phyloP scores from a whole-genome alignment of 495 filamentous ascomycete species.

The Podospora fimiseda region DNA sequence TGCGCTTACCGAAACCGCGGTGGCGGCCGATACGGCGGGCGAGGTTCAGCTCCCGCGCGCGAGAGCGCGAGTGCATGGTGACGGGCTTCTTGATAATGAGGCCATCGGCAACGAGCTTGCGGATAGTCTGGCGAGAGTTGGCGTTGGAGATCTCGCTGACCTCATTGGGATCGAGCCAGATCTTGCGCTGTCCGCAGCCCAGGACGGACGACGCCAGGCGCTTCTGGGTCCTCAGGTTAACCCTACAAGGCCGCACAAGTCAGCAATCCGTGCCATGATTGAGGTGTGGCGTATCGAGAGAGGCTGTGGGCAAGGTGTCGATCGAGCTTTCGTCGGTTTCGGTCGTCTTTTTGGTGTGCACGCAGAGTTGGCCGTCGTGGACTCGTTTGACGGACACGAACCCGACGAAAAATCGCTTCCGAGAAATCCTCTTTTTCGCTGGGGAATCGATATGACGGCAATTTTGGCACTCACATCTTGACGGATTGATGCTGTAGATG shows the following conservation, averaged over 20 bases:
- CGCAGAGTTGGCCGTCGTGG: constrained; percentile 3
- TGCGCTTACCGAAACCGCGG: constrained; percentile 98
- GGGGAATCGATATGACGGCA: constrained; percentile 6
- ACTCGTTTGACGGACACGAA: not conserved
- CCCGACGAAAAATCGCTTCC: constrained; percentile 2
- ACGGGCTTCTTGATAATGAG: constrained; percentile 99
- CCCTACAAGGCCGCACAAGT: constrained; percentile 53
- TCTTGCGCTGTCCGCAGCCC: constrained; percentile 98
- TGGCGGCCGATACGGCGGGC: constrained; percentile 91
- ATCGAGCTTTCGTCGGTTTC: not conserved
- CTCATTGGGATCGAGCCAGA: constrained; percentile 99
- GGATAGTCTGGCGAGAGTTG: constrained; percentile 99
- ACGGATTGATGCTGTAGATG: constrained; percentile 40
- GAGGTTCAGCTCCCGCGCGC: constrained; percentile 84
- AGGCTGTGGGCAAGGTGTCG: constrained; percentile 2
- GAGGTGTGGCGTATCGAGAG: constrained; percentile 1
- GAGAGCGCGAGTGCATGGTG: constrained; percentile 96
- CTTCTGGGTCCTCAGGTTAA: constrained; percentile 99
- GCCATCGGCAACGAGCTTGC: constrained; percentile 99
- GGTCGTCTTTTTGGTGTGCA: not conserved
- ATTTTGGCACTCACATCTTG: constrained; percentile 47
- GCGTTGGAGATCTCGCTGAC: constrained; percentile 99
- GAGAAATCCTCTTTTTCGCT: constrained; percentile 1
- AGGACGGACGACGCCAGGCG: constrained; percentile 97
- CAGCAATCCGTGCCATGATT: constrained; percentile 24